Evolutionary conservation across 208 protist species (phyloP).

Genomic region (Leptomonas seymouri): DNA sequence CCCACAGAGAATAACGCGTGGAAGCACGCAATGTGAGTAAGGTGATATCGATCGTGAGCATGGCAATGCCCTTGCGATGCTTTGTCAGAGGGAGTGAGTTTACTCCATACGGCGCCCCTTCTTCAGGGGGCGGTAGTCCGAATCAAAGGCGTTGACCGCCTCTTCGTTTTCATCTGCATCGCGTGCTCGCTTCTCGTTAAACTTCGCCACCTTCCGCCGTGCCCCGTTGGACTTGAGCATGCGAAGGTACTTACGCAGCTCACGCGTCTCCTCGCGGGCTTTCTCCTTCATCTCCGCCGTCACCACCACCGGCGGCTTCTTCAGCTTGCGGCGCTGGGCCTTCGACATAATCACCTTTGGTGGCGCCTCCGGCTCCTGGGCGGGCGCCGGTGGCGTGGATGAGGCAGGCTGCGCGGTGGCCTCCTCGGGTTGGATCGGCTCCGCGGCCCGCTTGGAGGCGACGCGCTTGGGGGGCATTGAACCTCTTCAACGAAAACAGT

Average conservation of each 20-base stretch:
- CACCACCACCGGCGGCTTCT: slow-evolving; percentile 74
- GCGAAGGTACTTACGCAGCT: slow-evolving; percentile 84
- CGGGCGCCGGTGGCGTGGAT: background rate
- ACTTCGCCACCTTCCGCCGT: slow-evolving; percentile 76
- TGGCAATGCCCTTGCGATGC: too few relatives aligned
- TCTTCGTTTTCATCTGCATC: slow-evolving; percentile 71
- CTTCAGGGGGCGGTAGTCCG: slow-evolving; percentile 65
- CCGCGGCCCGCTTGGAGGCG: slow-evolving; percentile 16
- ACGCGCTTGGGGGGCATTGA: slow-evolving; percentile 28
- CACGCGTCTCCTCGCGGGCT: slow-evolving; percentile 69
- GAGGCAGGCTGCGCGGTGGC: background rate
- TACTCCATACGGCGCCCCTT: slow-evolving; percentile 75
- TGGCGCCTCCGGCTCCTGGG: slow-evolving; percentile 8
- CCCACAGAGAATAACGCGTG: too few relatives aligned
- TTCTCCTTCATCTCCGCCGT: slow-evolving; percentile 83
- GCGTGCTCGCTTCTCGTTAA: slow-evolving; percentile 70
- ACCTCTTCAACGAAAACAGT: background rate
- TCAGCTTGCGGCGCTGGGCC: slow-evolving; percentile 75
- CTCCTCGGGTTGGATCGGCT: slow-evolving; percentile 8
- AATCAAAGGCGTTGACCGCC: slow-evolving; percentile 57
- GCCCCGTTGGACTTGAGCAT: slow-evolving; percentile 91
- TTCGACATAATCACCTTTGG: slow-evolving; percentile 79
- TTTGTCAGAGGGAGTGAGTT: too few relatives aligned
- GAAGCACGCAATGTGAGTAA: too few relatives aligned
- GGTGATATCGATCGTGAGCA: too few relatives aligned